Evolutionary conservation across 805 yeast species (phyloP).

Genomic region (Tetrapisispora namnaoensis): DNA sequence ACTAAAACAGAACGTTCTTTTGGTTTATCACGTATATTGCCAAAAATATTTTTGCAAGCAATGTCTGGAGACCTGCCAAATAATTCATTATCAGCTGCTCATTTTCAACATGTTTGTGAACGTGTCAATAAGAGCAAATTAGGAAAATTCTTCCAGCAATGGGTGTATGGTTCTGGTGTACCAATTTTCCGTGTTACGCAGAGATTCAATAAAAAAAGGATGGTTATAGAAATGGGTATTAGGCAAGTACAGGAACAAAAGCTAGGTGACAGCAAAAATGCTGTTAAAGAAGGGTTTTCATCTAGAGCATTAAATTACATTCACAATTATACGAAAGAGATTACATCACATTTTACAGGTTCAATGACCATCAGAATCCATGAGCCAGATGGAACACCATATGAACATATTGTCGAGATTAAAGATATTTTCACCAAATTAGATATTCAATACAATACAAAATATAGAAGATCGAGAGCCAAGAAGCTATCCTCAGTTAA

Average conservation of each 20-base stretch:
- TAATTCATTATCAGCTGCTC: conserved; percentile 67
- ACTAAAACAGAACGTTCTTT: conserved; percentile 92
- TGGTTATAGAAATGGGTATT: conserved; percentile 89
- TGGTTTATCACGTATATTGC: conserved; percentile 84
- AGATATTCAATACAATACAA: conserved; percentile 92
- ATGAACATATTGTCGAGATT: conserved; percentile 90
- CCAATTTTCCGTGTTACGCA: conserved; percentile 87
- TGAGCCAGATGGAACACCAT: conserved; percentile 97
- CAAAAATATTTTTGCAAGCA: conserved; percentile 83
- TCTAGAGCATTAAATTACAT: conserved; percentile 21
- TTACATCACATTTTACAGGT: conserved; percentile 55
- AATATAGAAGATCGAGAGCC: conserved; percentile 72
- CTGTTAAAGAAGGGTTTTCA: conserved; percentile 22
- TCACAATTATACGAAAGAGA: conserved; percentile 13
- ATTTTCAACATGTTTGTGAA: conserved; percentile 90
- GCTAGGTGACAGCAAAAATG: conserved; percentile 25
- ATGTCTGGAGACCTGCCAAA: conserved; percentile 88
- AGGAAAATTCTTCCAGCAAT: conserved; percentile 78
- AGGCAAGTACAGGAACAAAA: conserved; percentile 77
- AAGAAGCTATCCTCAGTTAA: conserved; percentile 25
- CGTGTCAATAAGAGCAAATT: conserved; percentile 81
- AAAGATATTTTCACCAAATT: conserved; percentile 77
- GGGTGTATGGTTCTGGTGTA: conserved; percentile 85
- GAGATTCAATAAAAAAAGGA: conserved; percentile 84
- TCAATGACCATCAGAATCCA: conserved; percentile 96